phyloP scores from a whole-genome alignment of 1,139 yeast genomes.

The Geotrichum cucujoidarum region DNA sequence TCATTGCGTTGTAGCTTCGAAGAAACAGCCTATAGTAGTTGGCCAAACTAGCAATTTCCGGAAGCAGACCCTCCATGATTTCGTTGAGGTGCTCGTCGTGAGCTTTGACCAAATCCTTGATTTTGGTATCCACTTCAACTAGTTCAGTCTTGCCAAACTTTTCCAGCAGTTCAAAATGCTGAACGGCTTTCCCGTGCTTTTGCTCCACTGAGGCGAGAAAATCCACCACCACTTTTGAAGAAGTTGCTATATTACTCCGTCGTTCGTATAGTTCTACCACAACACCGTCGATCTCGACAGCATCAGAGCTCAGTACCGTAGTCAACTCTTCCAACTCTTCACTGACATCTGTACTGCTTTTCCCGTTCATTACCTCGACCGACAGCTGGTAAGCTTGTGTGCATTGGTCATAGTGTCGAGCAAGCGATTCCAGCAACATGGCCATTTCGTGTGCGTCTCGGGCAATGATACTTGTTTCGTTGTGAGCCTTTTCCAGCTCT shows the following conservation, averaged over 20 bases:
- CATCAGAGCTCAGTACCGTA: slow-evolving; percentile 38
- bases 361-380: slow-evolving; percentile 17
- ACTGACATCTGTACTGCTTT: slow-evolving; percentile 15
- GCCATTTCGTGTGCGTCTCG: slow-evolving; percentile 66
- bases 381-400: slow-evolving; percentile 34
- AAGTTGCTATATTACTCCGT: slow-evolving; percentile 26
- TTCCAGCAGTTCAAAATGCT: slow-evolving; percentile 26
- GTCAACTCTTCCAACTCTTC: slow-evolving; percentile 32
- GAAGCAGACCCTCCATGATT: slow-evolving; percentile 21
- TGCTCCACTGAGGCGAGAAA: slow-evolving; percentile 23
- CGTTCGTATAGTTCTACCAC: slow-evolving; percentile 34
- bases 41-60: slow-evolving; percentile 36
- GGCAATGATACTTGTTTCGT: slow-evolving; percentile 29
- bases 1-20: slow-evolving; percentile 46
- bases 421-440: slow-evolving; percentile 59
- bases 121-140: slow-evolving; percentile 18
- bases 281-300: slow-evolving; percentile 39
- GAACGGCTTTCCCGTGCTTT: slow-evolving; percentile 22
- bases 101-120: neutral
- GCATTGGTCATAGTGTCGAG: slow-evolving; percentile 82
- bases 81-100: slow-evolving; percentile 1
- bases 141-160: slow-evolving; percentile 26
- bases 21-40: slow-evolving; percentile 48
- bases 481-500: slow-evolving; percentile 28
- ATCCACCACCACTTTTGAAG: slow-evolving; percentile 25